A percentile compares a stretch with the other conserved stretches of the same genome.
Conservation (phyloP, 768 basidiomycete genomes). For the Mycena galopus region DNA sequence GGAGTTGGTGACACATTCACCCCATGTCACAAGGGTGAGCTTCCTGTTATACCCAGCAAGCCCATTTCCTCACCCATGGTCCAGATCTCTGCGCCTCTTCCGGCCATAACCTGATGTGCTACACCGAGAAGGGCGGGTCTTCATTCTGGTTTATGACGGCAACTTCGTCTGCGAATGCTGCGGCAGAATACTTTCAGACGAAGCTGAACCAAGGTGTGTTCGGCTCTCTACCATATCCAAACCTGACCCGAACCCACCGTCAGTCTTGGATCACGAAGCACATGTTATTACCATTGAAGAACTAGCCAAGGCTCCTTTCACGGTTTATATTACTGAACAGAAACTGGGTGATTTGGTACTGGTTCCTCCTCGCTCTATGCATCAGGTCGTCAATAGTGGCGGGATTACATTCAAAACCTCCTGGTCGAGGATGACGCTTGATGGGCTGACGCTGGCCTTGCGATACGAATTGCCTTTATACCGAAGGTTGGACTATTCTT, state of each 20-base stretch:
- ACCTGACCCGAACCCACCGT: not conserved
- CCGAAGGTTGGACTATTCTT: slow-evolving; percentile 64
- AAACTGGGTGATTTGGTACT: slow-evolving; percentile 82
- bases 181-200: slow-evolving; percentile 69
- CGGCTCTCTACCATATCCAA: not conserved
- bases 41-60: not conserved
- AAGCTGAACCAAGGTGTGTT: slow-evolving; percentile 55
- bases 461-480: slow-evolving; percentile 86
- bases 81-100: slow-evolving; percentile 80
- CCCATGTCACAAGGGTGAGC: slow-evolving; percentile 77
- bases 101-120: slow-evolving; percentile 91
- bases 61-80: not conserved
- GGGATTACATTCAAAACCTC: slow-evolving; percentile 87
- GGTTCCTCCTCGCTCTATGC: slow-evolving; percentile 84
- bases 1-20: slow-evolving; percentile 89
- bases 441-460: slow-evolving; percentile 69
- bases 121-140: slow-evolving; percentile 77
- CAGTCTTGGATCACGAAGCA: slow-evolving; percentile 78
- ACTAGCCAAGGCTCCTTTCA: slow-evolving; percentile 74
- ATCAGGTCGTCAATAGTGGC: slow-evolving; percentile 87
- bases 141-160: slow-evolving; percentile 92
- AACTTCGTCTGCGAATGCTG: slow-evolving; percentile 65
- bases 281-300: slow-evolving; percentile 75
- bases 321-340: slow-evolving; percentile 80
- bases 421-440: slow-evolving; percentile 88